These are phyloP conservation scores for Saccharomyces hybrid DNA, from an alignment of 1,139 yeast genomes.

Conservation along the genomic window DNA sequence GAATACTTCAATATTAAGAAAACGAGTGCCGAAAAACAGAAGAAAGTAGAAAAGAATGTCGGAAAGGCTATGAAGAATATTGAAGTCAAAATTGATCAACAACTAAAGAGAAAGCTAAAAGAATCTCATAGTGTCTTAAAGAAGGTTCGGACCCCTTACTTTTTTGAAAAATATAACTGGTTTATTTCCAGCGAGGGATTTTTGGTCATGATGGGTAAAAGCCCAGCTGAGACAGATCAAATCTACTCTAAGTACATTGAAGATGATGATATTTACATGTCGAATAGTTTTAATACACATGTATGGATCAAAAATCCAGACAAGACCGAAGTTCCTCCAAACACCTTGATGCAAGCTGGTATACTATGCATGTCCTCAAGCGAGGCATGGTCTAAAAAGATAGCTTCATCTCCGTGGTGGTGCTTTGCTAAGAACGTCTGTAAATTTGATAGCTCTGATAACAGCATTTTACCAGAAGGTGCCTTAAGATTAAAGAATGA, in stretches of 20 bases:
- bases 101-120: slow-evolving; percentile 59
- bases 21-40: slow-evolving; percentile 69
- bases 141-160: slow-evolving; percentile 62
- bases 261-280: slow-evolving; percentile 65
- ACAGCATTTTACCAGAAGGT: slow-evolving; percentile 59
- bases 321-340: slow-evolving; percentile 55
- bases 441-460: slow-evolving; percentile 54
- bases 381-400: slow-evolving; percentile 83
- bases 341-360: slow-evolving; percentile 87
- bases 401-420: slow-evolving; percentile 80
- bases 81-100: slow-evolving; percentile 68
- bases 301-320: slow-evolving; percentile 75
- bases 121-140: slow-evolving; percentile 57
- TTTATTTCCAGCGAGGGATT: slow-evolving; percentile 85
- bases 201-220: slow-evolving; percentile 80
- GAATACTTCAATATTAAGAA: slow-evolving; percentile 74
- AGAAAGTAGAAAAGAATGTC: slow-evolving; percentile 73
- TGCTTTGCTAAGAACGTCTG: slow-evolving; percentile 58
- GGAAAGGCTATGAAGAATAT: slow-evolving; percentile 77
- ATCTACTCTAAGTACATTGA: slow-evolving; percentile 70
- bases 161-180: slow-evolving; percentile 96
- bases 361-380: slow-evolving; percentile 74
- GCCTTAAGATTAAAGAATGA: slow-evolving; percentile 48
- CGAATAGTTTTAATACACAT: slow-evolving; percentile 65
- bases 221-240: slow-evolving; percentile 75